A percentile compares a stretch with the other conserved stretches of the same genome.
phyloP scores from a whole-genome alignment of 495 filamentous ascomycete species.

The Aspergillus saccharolyticus region DNA sequence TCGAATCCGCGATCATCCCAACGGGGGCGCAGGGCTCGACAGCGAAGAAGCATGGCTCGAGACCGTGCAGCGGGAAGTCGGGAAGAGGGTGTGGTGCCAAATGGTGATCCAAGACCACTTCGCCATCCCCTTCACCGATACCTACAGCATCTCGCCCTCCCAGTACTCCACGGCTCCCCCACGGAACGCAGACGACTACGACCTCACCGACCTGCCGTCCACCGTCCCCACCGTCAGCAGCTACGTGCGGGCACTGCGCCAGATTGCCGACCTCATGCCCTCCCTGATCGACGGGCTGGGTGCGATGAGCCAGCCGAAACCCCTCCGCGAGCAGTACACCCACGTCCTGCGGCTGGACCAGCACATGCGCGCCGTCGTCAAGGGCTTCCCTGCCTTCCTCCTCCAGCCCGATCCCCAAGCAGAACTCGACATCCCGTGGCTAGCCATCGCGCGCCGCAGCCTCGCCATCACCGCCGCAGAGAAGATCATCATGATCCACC shows the following conservation, averaged over 20 bases:
- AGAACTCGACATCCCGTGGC: constrained; percentile 35
- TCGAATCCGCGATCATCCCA: constrained; percentile 28
- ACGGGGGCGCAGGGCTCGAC: constrained; percentile 15
- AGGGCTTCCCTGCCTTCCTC: constrained; percentile 28
- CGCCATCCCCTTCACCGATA: constrained; percentile 43
- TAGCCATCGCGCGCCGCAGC: constrained; percentile 34
- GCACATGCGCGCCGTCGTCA: constrained; percentile 36
- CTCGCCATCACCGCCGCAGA: constrained; percentile 42
- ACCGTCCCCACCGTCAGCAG: constrained; percentile 34
- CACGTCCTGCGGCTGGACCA: constrained; percentile 40
- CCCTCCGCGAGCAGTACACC: constrained; percentile 35
- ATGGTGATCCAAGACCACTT: constrained; percentile 47
- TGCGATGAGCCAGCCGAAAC: constrained; percentile 26
- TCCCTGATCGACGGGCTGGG: constrained; percentile 35
- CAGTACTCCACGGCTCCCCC: constrained; percentile 38
- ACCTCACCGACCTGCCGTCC: constrained; percentile 29
- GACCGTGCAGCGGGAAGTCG: constrained; percentile 33
- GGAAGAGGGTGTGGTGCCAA: constrained; percentile 41
- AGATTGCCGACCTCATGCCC: constrained; percentile 39
- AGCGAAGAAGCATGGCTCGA: constrained; percentile 25
- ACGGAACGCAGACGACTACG: constrained; percentile 37
- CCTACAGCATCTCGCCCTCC: constrained; percentile 39
- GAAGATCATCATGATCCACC: constrained; percentile 51
- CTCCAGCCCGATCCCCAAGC: constrained; percentile 22
- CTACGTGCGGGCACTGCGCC: constrained; percentile 35